Percentiles rank a stretch among this genome's conserved stretches.
These are phyloP conservation scores for Fusarium sp. DNA, from an alignment of 2,329 filamentous ascomycete genomes.

Conservation along the genomic window DNA sequence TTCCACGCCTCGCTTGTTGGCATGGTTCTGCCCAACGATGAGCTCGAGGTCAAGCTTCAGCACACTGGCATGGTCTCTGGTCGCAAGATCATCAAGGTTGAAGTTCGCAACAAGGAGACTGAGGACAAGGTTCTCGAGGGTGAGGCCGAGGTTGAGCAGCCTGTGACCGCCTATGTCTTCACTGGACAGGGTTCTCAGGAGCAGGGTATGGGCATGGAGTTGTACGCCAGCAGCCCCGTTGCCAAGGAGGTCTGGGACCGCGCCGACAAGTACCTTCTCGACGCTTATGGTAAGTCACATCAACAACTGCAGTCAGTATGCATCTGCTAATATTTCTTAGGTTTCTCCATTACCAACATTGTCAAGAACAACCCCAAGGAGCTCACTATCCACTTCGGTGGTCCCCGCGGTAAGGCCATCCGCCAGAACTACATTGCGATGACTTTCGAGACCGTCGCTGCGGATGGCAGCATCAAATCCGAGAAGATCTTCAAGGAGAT, in stretches of 20 bases:
- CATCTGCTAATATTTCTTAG: slow-evolving; percentile 56
- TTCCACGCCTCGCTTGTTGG: slow-evolving; percentile 98
- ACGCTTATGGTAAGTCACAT: slow-evolving; percentile 86
- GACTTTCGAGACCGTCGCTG: slow-evolving; percentile 98
- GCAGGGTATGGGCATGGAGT: slow-evolving; percentile 99
- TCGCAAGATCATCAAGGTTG: slow-evolving; percentile 99
- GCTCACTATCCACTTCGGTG: slow-evolving; percentile 97
- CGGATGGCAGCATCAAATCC: slow-evolving; percentile 94
- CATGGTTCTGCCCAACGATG: slow-evolving; percentile 98
- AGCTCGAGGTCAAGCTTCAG: slow-evolving; percentile 93
- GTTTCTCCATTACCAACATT: slow-evolving; percentile 97
- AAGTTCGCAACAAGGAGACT: slow-evolving; percentile 93
- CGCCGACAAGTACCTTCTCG: slow-evolving; percentile 97
- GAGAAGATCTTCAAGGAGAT: slow-evolving; percentile 99
- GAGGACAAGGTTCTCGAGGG: slow-evolving; percentile 96
- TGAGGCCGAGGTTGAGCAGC: slow-evolving; percentile 97
- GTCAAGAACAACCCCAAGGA: slow-evolving; percentile 99
- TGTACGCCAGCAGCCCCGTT: slow-evolving; percentile 92
- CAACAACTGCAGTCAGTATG: neutral
- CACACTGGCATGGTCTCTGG: slow-evolving; percentile 98
- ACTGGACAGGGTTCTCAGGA: slow-evolving; percentile 98
- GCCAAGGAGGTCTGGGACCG: slow-evolving; percentile 98
- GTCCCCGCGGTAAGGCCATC: slow-evolving; percentile 95
- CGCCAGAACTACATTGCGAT: slow-evolving; percentile 99
- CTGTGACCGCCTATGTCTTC: slow-evolving; percentile 96